Evolutionary conservation across 768 basidiomycete genomes (phyloP), one percentile per base, ranked within the genome.

Genomic region (Phlebiopsis gigantea): DNA sequence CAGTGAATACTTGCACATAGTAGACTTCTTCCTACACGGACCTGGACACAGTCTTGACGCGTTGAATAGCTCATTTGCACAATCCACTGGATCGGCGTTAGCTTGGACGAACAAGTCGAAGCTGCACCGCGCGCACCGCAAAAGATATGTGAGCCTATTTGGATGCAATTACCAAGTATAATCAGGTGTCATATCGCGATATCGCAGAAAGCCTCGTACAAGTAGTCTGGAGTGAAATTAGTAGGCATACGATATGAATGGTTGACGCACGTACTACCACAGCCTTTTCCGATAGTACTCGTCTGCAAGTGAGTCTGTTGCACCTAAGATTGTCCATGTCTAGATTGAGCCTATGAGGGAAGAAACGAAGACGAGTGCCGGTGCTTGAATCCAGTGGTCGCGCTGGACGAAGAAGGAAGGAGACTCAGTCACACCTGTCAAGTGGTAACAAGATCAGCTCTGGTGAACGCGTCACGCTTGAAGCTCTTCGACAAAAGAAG

Each of bases 31-130:
- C n/a, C n/a, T 25, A 22, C 12, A 29, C 65, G 50, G 66, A 83
- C 89, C 90, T 63, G 91, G 90, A 67, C 91, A 93, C 30, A 91
- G 76, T 43, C 88, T 81, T 9, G 89, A 79, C 6, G 82, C 75
- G 60, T 82, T 88, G 71, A 93, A 93, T 26, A 90, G 68, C 65
- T 91, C 87, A 65, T 90, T 91, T 24, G 91, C 91, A 67, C 91
- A 93, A 25, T 88, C 85, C 55, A 91, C 90, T 90, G 47, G 6
- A 59, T n/a, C n/a, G n/a, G n/a, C n/a, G n/a, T n/a, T n/a, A n/a
- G n/a, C n/a, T n/a, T n/a, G n/a, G n/a, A n/a, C n/a, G n/a, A n/a
- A n/a, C n/a, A n/a, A n/a, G n/a, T n/a, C n/a, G n/a, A n/a, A n/a
- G n/a, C n/a, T n/a, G n/a, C n/a, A n/a, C n/a, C n/a, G 53, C 43